Evolutionary conservation across 345 rosid species (phyloP), one percentile per base, ranked within the genome.

Genomic region (Aegle marmelos): DNA sequence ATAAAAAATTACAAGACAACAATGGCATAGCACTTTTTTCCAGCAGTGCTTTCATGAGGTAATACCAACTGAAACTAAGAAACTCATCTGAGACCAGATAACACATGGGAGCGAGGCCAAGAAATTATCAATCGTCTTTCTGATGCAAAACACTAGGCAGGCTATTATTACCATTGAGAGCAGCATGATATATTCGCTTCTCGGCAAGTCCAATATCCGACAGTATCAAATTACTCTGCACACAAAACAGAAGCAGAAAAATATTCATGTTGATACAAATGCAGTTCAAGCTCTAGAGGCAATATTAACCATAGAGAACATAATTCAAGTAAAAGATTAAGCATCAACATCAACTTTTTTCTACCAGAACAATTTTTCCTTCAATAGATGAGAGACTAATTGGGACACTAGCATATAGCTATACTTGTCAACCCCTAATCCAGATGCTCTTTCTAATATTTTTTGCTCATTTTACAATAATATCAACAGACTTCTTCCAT

Each of bases 141-240:
- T 89, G 93, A 94, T 90, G 99, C 93, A 93, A 91, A 88, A 87
- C 97, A 91, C 87, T 92, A 89, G 90, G 89, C 95, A 89, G 92
- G 86, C 95, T 88, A 91, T 89, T 93, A 91, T 96, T 96, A 96
- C 99, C 98, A 85, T 94, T 92, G 91, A 94, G 97, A 76, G 99
- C 97, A 22, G 98, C 90, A 82, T 89, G 98, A 82, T 96, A 96
- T 87, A 91, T 87, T 85, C 99, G 90, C 88, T 96, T 96, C 91
- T 94, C 99, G 31, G 95, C 85, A 70, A 96, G 90, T 83, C 98
- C 99, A 74, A 94, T 91, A 83, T 92, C 98, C 59, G 98, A 89
- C 82, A 88, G 69, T 70, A 78, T 83, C 86, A 96, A 82, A 82
- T 92, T 85, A 76, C 99, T 95, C 99, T 96, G 95, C 84, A 89